Evolutionary conservation across 2,329 filamentous ascomycete species (phyloP).

Genomic region (Blastomyces emzantsi): DNA sequence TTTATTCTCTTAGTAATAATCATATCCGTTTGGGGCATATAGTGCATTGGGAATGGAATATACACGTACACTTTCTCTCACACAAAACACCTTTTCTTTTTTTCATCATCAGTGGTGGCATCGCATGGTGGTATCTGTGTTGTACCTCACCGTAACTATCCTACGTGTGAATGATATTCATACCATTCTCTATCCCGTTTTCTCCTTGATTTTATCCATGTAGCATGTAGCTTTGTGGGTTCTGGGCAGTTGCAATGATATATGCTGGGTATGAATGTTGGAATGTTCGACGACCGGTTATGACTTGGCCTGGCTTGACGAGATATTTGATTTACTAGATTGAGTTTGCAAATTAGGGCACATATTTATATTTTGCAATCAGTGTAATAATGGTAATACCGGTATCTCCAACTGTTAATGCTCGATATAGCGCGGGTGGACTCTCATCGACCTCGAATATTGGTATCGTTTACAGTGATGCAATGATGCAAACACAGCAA

Average conservation of each 20-base stretch:
- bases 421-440: too few species aligned
- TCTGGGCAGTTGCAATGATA: background rate
- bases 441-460: too few species aligned
- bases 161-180: background rate
- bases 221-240: background rate
- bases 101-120: background rate
- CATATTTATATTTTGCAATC: background rate
- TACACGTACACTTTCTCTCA: background rate
- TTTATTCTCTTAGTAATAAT: background rate
- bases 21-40: background rate
- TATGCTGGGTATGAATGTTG: background rate
- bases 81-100: background rate
- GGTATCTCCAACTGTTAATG: background rate
- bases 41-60: background rate
- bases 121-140: constrained; percentile 1
- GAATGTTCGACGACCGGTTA: too few species aligned
- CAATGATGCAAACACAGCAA: background rate
- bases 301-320: background rate
- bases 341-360: background rate
- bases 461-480: too few species aligned
- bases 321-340: background rate
- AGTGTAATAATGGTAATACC: background rate
- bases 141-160: background rate
- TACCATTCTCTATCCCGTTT: background rate
- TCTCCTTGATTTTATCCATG: background rate